Percentiles rank a stretch among this genome's conserved stretches.
These are phyloP conservation scores for Cercospora zeae-maydis DNA, from an alignment of 2,329 filamentous ascomycete species.

Conservation along the genomic window DNA sequence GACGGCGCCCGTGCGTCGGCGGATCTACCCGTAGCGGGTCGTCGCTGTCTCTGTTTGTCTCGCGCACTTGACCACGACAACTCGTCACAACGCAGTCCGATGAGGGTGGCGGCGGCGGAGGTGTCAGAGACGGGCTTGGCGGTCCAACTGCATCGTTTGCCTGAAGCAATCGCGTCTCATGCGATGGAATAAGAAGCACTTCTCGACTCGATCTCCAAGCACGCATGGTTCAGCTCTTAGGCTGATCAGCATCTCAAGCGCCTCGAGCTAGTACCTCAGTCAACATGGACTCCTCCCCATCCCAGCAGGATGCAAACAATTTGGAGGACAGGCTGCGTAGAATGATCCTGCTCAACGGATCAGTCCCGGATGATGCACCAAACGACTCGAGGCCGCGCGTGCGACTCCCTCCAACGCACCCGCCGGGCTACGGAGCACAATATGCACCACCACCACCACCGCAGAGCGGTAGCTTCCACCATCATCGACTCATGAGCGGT, in stretches of 20 bases:
- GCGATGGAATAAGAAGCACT: neutral
- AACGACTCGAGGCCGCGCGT: slow-evolving; percentile 11
- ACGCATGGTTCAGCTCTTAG: neutral
- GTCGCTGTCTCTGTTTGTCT: neutral
- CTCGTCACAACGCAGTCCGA: neutral
- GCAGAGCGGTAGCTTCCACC: slow-evolving; percentile 1
- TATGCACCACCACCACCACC: neutral
- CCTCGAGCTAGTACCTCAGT: neutral
- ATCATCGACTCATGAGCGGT: slow-evolving; percentile 10
- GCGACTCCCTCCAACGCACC: slow-evolving; percentile 10
- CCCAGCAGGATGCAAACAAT: slow-evolving; percentile 17
- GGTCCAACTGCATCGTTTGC: neutral
- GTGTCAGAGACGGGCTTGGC: neutral
- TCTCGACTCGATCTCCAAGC: neutral
- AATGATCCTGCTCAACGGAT: slow-evolving; percentile 56
- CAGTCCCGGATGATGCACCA: slow-evolving; percentile 15
- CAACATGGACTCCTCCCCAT: slow-evolving; percentile 26
- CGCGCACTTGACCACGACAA: neutral
- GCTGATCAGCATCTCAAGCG: neutral
- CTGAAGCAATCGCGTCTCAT: neutral
- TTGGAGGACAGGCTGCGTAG: slow-evolving; percentile 58
- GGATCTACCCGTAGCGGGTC: neutral
- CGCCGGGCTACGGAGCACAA: slow-evolving; percentile 9
- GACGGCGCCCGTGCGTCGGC: neutral
- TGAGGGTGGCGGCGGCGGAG: slow-evolving; percentile 1